These are phyloP conservation scores for Fimicolochytrium jonesii DNA, from an alignment of 192 early-diverging fungal genomes.

Conservation along the genomic window DNA sequence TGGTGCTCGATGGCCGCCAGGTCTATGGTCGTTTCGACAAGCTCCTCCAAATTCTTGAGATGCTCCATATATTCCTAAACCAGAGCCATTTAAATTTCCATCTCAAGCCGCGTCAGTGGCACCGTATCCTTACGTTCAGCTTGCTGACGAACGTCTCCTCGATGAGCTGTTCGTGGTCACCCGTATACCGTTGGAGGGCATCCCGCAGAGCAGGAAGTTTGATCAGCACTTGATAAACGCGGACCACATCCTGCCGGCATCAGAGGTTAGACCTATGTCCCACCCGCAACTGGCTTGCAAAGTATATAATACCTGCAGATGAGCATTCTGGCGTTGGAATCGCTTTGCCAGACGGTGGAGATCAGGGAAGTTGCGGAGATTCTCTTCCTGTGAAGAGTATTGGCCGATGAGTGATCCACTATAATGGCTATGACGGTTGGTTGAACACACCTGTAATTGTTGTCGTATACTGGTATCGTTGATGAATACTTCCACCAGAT, in stretches of 20 bases:
- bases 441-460: conserved; percentile 32
- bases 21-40: conserved; percentile 91
- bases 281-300: too few relatives aligned
- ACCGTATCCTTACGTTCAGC: conserved; percentile 47
- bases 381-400: conserved; percentile 65
- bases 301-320: conserved; percentile 48
- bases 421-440: neutral
- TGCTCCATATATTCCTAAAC: conserved; percentile 45
- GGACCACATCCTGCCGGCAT: conserved; percentile 81
- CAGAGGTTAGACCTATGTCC: too few relatives aligned
- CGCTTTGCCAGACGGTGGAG: conserved; percentile 81
- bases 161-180: conserved; percentile 41
- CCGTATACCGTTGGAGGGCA: conserved; percentile 48
- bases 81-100: too few relatives aligned
- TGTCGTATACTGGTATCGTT: conserved; percentile 64
- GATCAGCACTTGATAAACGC: conserved; percentile 82
- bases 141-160: conserved; percentile 48
- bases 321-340: conserved; percentile 73
- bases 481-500: conserved; percentile 66
- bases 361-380: conserved; percentile 82
- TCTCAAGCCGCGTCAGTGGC: too few relatives aligned
- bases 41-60: conserved; percentile 64
- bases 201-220: conserved; percentile 62
- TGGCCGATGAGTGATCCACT: neutral
- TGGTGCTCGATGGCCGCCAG: conserved; percentile 77